A percentile compares a stretch with the other conserved stretches of the same genome.
These are phyloP conservation scores for Ulota crispa DNA, from an alignment of 225 moss, liverwort and hornwort genomes.

Conservation along the genomic window DNA sequence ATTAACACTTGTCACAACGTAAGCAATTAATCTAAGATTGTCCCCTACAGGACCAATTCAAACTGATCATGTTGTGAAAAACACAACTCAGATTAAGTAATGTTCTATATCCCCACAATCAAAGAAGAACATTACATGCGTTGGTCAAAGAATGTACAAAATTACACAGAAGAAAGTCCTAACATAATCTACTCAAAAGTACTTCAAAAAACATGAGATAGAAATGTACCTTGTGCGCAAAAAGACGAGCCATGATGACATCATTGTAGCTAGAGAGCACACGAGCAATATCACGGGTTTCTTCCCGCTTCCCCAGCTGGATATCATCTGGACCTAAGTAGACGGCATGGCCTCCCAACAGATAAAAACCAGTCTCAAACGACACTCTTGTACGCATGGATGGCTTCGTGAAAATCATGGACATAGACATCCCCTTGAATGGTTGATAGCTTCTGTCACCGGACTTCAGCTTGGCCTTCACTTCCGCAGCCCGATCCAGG, in stretches of 20 bases:
- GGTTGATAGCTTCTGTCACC: conserved; percentile 85
- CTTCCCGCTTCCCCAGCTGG: conserved; percentile 94
- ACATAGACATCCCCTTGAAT: conserved; percentile 83
- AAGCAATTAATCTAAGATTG: background rate
- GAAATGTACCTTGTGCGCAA: conserved; percentile 76
- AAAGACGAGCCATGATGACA: conserved; percentile 94
- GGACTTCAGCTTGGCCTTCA: conserved; percentile 79
- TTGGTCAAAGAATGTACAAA: no score
- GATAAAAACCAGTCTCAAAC: conserved; percentile 92
- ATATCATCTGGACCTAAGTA: conserved; percentile 98
- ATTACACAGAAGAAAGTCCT: no score
- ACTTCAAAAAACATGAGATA: no score
- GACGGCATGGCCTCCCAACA: conserved; percentile 84
- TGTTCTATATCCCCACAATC: no score
- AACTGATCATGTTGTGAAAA: no score
- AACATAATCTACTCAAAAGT: no score
- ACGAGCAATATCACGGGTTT: conserved; percentile 90
- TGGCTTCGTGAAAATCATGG: conserved; percentile 98
- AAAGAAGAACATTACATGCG: no score
- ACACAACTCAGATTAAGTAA: no score
- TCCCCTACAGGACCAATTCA: no score
- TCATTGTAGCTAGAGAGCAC: conserved; percentile 94
- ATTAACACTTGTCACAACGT: conserved; percentile 3
- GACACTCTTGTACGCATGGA: conserved; percentile 97
- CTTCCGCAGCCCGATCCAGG: conserved; percentile 71